phyloP scores from a whole-genome alignment of 1,284 basidiomycete genomes.

The Apiotrichum domesticum region DNA sequence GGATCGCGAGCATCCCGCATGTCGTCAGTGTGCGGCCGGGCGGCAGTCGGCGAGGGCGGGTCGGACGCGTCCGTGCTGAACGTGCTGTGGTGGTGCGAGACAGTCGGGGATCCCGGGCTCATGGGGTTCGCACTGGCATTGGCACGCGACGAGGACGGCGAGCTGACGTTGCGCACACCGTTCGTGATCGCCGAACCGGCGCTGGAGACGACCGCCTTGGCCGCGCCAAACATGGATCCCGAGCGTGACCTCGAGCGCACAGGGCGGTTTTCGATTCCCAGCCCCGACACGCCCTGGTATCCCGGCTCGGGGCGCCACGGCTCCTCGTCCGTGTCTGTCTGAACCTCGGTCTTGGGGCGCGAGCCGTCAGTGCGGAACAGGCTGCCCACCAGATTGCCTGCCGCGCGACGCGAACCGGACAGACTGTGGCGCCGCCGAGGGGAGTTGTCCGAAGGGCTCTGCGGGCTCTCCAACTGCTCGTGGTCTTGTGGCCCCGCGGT shows the following conservation, averaged over 20 bases:
- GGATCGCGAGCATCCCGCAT: no score
- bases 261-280: constrained; percentile 1
- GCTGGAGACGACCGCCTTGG: constrained; percentile 1
- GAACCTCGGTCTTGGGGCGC: background rate
- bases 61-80: no score
- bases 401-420: no score
- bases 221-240: background rate
- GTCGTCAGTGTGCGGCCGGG: no score
- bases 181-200: background rate
- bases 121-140: no score
- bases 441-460: no score
- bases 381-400: background rate
- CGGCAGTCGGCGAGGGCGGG: no score
- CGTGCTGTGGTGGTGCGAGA: background rate
- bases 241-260: background rate
- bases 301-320: constrained; percentile 2
- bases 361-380: background rate
- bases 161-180: background rate
- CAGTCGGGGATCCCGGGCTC: background rate
- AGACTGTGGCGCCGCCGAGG: no score
- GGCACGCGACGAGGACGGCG: background rate
- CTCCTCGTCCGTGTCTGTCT: background rate
- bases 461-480: no score
- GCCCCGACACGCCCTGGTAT: background rate
- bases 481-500: no score